Evolutionary conservation across 768 basidiomycete genomes (phyloP), one percentile per base, ranked within the genome.

Genomic region (Megacollybia marginata): DNA sequence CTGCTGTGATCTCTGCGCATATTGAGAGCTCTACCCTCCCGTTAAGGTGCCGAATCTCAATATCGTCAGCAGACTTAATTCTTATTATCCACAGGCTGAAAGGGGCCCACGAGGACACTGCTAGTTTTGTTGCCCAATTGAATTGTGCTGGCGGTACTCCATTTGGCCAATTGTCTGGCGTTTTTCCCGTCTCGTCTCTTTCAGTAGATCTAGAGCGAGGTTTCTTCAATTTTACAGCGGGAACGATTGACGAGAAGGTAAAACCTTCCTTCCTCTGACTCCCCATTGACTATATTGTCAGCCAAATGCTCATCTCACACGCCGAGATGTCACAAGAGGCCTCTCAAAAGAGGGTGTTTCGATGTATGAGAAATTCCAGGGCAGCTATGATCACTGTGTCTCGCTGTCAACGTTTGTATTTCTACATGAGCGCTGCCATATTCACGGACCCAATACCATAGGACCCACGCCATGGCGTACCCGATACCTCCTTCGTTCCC

Each of bases 401-500:
- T 71, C 35, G 55, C 62, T 47, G 70, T 69, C 79, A 80, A 57
- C 42, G 64, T 49, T 52, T 34, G 18, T 33, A 31, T 44, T 18
- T 33, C n/a, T 36, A 15, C 32, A 34, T 32, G 31, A 46, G 20
- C 33, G 28, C 20, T 16, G 28, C 16, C 13, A 48, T 46, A 38
- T 13, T 50, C 13, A 44, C 40, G 34, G 46, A 16, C 44, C 13
- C 31, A 20, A 28, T 40, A 49, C 35, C 57, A 34, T 54, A 85
- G 79, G 50, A 63, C 70, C 23, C 76, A 75, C 59, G 63, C 71
- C 4, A 63, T 70, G 8, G 62, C 74, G n/a, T 85, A 78, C 57
- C 81, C 83, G 8, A 61, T 83, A 15, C 77, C 82, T 7, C 72
- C 73, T 31, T 83, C 83, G 7, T 84, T 80, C 59, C 82, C 83